Base-by-base conservation (phyloP, 306 rosid species). In the Cajanus cajan region DNA sequence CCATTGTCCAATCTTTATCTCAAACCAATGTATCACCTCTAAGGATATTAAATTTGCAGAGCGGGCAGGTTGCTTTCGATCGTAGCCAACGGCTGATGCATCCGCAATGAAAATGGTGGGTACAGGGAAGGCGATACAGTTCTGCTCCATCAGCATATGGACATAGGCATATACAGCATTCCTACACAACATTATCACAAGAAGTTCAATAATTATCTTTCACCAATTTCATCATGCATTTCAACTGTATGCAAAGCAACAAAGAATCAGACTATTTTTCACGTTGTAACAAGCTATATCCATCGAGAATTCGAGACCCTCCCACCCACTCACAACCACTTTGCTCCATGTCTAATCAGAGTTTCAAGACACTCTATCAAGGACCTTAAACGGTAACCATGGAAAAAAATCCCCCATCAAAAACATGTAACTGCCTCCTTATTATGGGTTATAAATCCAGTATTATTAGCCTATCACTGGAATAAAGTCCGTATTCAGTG, bases 1-100 rank as follows among this genome's bases (percentile, higher is more conserved):
- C 21, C 68, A 44, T 24, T 21, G 2, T 39, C 52, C 74, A 68
- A 57, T 31, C 81, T 74, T 59, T 41, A 6, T 54, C 51, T 15
- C 31, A 93, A 57, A 93, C 97, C 87, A 93, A 79, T 8, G 96
- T 85, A 74, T 93, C 97, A 12, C 81, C 87, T 74, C 89, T 85
- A 40, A 81, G 87, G 73, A 93, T 89, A 50, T 86, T 90, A 70
- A 58, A 88, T 80, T 93, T 93, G 88, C 97, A 93, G 80, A 93
- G 96, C 0, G 97, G 97, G 77, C 97, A 93, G 19, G 92, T 93
- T 68, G 96, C 91, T 47, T 90, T 93, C 44, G 91, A 89, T 21
- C 85, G 87, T 47, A 92, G 97, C 97, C 97, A 92, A 36, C 90
- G 90, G 84, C 89, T 71, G 40, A 93, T 90, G 92, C 97, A 93